These are phyloP conservation scores for Nectriaceae sp. DNA, from an alignment of 2,329 filamentous ascomycete genomes.

Conservation along the genomic window DNA sequence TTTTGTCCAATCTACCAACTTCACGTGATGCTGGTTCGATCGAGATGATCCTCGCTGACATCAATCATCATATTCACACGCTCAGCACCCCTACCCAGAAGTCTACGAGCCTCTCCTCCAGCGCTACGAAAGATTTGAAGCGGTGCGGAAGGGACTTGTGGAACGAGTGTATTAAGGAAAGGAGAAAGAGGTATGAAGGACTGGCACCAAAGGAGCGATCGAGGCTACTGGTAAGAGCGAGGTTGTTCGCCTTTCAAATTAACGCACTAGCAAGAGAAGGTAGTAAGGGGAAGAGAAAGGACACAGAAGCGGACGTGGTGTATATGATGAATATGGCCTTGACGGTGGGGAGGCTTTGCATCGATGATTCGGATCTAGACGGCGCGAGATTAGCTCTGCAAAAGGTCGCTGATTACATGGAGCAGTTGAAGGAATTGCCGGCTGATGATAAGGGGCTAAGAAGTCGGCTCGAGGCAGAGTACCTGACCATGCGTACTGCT, in stretches of 20 bases:
- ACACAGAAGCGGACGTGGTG: slow-evolving; percentile 41
- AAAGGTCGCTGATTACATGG: slow-evolving; percentile 59
- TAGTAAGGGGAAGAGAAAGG: slow-evolving; percentile 24
- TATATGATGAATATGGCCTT: slow-evolving; percentile 69
- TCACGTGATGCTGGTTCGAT: slow-evolving; percentile 32
- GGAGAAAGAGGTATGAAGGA: slow-evolving; percentile 23
- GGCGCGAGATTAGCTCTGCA: slow-evolving; percentile 64
- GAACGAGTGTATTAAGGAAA: slow-evolving; percentile 64
- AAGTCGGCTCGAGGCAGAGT: slow-evolving; percentile 56
- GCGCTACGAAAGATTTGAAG: slow-evolving; percentile 50
- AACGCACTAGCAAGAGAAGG: slow-evolving; percentile 57
- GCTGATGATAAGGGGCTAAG: neutral
- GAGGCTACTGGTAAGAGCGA: slow-evolving; percentile 40
- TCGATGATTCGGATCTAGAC: slow-evolving; percentile 56
- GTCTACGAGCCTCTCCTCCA: neutral
- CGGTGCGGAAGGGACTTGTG: slow-evolving; percentile 60
- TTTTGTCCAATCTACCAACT: slow-evolving; percentile 25
- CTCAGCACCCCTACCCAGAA: slow-evolving; percentile 17
- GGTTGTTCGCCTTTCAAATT: slow-evolving; percentile 66
- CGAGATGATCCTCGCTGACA: slow-evolving; percentile 41
- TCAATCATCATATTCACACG: slow-evolving; percentile 29
- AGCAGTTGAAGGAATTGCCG: slow-evolving; percentile 15
- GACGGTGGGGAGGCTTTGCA: slow-evolving; percentile 57
- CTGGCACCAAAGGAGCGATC: slow-evolving; percentile 18
- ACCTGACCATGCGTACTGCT: slow-evolving; percentile 64